Base-by-base conservation (phyloP, 1,139 yeast species). In the Lodderomyces jiufengensis region DNA sequence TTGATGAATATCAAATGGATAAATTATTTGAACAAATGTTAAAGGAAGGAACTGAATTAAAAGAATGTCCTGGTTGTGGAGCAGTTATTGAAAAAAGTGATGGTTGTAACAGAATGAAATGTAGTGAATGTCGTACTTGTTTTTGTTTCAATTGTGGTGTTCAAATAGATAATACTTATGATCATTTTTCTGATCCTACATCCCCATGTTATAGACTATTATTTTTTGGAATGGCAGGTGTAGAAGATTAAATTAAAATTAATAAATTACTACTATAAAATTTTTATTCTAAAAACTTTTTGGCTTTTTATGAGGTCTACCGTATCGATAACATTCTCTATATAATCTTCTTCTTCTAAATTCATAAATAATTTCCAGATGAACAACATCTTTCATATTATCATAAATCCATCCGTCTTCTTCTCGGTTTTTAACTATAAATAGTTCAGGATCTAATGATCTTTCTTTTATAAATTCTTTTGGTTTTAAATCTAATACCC, bases 31-130 rank as follows among this genome's bases (percentile, higher is more conserved):
- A 69, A 35, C 63, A 67, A 31, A 63, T 76, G 43, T 52, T 79
- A 33, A 53, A 51, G 12, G 66, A 63, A 15, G 61, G 62, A 9
- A 62, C 70, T 7, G 67, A 65, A 21, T 53, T 75, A 33, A 62
- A 59, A 9, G 56, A 61, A 33, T 81, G 87, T 47, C 87, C 90
- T 0, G 57, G 59, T 3, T 81, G 88, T 49, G 53, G 54, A 9
- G 52, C 73, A 1, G 72, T 72, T 3, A 73, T 78, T n/a, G 80
- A 79, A 42, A 69, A 77, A 44, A 57, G 70, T 11, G 83, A 77
- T 47, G 88, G 88, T 3, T 81, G 88, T 51, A 80, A 81, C 50
- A 79, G 78, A 49, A 79, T 81, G 82, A 67, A 63, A 22, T 80
- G 88, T 49, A 46, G 66, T 0, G 58, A 68, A 5, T 81, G 87